A percentile compares a stretch with the other conserved stretches of the same genome.
phyloP scores from a whole-genome alignment of 2,329 filamentous ascomycete species.

The Stagonosporopsis cucurbitacearum region DNA sequence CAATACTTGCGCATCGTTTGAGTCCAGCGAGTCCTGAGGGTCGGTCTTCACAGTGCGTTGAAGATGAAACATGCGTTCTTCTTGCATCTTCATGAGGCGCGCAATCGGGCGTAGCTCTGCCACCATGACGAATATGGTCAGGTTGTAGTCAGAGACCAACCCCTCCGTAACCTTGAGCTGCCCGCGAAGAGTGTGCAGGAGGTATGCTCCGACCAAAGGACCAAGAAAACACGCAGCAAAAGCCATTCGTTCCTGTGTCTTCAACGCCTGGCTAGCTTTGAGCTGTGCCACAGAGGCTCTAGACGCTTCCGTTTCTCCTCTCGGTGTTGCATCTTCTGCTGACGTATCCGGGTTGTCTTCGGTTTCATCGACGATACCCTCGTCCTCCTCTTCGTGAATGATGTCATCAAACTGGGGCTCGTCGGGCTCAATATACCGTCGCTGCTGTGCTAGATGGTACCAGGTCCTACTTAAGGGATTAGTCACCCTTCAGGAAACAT shows the following conservation, averaged over 20 bases:
- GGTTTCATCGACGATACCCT: slow-evolving; percentile 25
- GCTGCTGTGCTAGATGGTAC: slow-evolving; percentile 58
- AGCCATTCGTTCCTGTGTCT: slow-evolving; percentile 75
- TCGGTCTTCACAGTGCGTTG: slow-evolving; percentile 69
- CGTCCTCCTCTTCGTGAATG: slow-evolving; percentile 41
- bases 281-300: slow-evolving; percentile 28
- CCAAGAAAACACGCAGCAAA: slow-evolving; percentile 79
- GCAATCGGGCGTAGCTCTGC: slow-evolving; percentile 84
- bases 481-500: background rate
- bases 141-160: slow-evolving; percentile 88
- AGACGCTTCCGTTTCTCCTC: slow-evolving; percentile 1
- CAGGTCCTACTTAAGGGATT: slow-evolving; percentile 53
- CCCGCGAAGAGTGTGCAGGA: slow-evolving; percentile 80
- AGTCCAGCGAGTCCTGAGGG: slow-evolving; percentile 23
- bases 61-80: slow-evolving; percentile 78
- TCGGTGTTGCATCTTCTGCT: slow-evolving; percentile 18
- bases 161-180: slow-evolving; percentile 87
- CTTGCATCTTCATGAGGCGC: slow-evolving; percentile 81
- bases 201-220: slow-evolving; percentile 78
- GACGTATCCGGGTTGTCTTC: slow-evolving; percentile 18
- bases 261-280: slow-evolving; percentile 68
- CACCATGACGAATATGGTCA: slow-evolving; percentile 86
- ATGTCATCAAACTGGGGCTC: slow-evolving; percentile 27
- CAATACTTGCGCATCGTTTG: slow-evolving; percentile 50
- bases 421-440: slow-evolving; percentile 34